These are phyloP conservation scores for Phytophthora hibernalis DNA, from an alignment of 352 stramenopile genomes.

Conservation along the genomic window DNA sequence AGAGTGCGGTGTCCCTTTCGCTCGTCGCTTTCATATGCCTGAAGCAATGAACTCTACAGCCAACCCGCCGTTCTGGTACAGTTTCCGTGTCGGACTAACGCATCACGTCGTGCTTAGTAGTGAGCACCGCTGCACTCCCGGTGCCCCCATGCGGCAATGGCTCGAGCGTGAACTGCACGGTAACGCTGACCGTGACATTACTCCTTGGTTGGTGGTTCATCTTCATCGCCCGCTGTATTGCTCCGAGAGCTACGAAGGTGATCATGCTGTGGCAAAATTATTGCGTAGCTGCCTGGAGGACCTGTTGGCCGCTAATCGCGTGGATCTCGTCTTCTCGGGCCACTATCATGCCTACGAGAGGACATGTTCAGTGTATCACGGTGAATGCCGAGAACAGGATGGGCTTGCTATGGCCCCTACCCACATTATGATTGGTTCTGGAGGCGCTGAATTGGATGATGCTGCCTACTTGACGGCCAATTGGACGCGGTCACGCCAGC, in stretches of 20 bases:
- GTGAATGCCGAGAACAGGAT: slow-evolving; percentile 29
- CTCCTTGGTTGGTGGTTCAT: slow-evolving; percentile 65
- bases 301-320: slow-evolving; percentile 40
- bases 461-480: slow-evolving; percentile 31
- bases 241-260: slow-evolving; percentile 26
- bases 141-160: slow-evolving; percentile 53
- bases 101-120: slow-evolving; percentile 59
- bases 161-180: slow-evolving; percentile 46
- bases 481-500: slow-evolving; percentile 36
- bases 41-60: slow-evolving; percentile 26
- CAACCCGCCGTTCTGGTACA: slow-evolving; percentile 66
- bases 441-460: slow-evolving; percentile 46
- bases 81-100: slow-evolving; percentile 46
- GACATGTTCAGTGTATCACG: slow-evolving; percentile 55
- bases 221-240: slow-evolving; percentile 66
- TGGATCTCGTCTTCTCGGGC: slow-evolving; percentile 62
- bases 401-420: slow-evolving; percentile 36
- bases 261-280: slow-evolving; percentile 40
- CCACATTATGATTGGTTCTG: slow-evolving; percentile 63
- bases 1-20: slow-evolving; percentile 85
- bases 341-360: slow-evolving; percentile 73
- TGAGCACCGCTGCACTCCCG: slow-evolving; percentile 54
- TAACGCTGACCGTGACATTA: slow-evolving; percentile 50
- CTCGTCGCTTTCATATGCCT: slow-evolving; percentile 78
- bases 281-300: slow-evolving; percentile 49